Conservation (phyloP, 140 eudicot species). For the Bidens hawaiensis region DNA sequence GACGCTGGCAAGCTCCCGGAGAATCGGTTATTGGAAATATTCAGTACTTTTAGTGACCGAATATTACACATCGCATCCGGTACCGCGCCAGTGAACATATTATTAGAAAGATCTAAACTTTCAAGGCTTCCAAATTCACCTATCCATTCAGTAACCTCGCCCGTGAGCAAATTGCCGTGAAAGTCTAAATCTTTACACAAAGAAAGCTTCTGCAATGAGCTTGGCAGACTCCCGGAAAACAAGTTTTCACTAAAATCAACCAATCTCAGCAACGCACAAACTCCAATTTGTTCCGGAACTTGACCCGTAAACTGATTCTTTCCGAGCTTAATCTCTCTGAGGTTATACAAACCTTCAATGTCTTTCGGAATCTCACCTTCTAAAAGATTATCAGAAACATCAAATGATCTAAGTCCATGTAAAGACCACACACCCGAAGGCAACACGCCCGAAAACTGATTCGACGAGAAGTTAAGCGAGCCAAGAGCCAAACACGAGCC, state of each 20-base stretch:
- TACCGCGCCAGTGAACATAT: slow-evolving; percentile 54
- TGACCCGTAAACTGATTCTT: slow-evolving; percentile 56
- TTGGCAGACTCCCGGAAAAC: slow-evolving; percentile 66
- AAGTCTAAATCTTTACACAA: slow-evolving; percentile 45
- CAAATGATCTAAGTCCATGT: slow-evolving; percentile 62
- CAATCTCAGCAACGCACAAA: slow-evolving; percentile 58
- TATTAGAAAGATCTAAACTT: slow-evolving; percentile 59
- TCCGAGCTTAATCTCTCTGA: slow-evolving; percentile 51
- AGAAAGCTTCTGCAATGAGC: slow-evolving; percentile 60
- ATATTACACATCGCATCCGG: slow-evolving; percentile 62
- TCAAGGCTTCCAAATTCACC: slow-evolving; percentile 72
- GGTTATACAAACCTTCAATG: slow-evolving; percentile 52
- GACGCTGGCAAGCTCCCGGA: slow-evolving; percentile 72
- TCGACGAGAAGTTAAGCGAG: slow-evolving; percentile 48
- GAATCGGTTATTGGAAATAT: slow-evolving; percentile 51
- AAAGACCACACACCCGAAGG: slow-evolving; percentile 63
- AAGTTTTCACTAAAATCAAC: slow-evolving; percentile 71
- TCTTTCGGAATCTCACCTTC: slow-evolving; percentile 72
- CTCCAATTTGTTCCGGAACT: slow-evolving; percentile 66
- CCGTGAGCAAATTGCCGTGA: slow-evolving; percentile 45
- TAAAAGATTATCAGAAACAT: slow-evolving; percentile 64
- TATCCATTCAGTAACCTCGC: slow-evolving; percentile 68
- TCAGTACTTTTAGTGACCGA: slow-evolving; percentile 54
- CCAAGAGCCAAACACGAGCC: slow-evolving; percentile 57
- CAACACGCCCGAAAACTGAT: slow-evolving; percentile 69